phyloP scores from a whole-genome alignment of 768 basidiomycete species.

The Agaricus sinodeliciosus region DNA sequence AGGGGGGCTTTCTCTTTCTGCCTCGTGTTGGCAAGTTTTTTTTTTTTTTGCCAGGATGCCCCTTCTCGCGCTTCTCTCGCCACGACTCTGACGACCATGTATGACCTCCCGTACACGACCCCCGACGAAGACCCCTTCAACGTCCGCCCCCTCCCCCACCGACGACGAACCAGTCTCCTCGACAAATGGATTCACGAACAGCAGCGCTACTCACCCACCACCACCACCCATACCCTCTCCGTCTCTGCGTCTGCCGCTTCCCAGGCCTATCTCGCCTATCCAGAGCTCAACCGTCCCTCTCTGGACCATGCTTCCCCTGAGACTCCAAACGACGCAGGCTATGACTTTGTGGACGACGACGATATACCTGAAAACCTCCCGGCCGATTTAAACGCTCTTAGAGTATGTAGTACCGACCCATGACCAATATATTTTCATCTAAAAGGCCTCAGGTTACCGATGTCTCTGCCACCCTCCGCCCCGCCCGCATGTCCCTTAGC shows the following conservation, averaged over 20 bases:
- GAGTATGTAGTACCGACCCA: constrained; percentile 1
- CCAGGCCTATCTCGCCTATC: constrained; percentile 36
- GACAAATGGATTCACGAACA: constrained; percentile 51
- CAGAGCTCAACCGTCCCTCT: constrained; percentile 25
- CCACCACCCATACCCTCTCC: neutral
- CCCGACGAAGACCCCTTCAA: constrained; percentile 49
- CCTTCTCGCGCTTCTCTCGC: neutral
- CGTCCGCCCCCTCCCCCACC: constrained; percentile 30
- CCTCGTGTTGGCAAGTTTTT: constrained; percentile 23
- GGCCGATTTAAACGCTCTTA: neutral
- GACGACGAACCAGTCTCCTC: constrained; percentile 42
- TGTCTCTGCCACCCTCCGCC: constrained; percentile 26
- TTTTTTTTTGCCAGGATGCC: constrained; percentile 14
- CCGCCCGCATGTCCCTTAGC: constrained; percentile 26
- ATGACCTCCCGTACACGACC: constrained; percentile 40
- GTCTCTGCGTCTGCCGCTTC: constrained; percentile 19
- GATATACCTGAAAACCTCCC: constrained; percentile 33
- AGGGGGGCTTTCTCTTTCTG: constrained; percentile 14
- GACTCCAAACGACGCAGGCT: constrained; percentile 36
- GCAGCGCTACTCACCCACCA: constrained; percentile 17
- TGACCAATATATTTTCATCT: neutral
- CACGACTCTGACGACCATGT: constrained; percentile 16
- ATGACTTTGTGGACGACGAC: constrained; percentile 45
- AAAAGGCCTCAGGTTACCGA: constrained; percentile 21
- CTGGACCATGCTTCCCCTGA: constrained; percentile 20